Conservation (phyloP, 495 filamentous ascomycete genomes). For the Penicillium parvum region DNA sequence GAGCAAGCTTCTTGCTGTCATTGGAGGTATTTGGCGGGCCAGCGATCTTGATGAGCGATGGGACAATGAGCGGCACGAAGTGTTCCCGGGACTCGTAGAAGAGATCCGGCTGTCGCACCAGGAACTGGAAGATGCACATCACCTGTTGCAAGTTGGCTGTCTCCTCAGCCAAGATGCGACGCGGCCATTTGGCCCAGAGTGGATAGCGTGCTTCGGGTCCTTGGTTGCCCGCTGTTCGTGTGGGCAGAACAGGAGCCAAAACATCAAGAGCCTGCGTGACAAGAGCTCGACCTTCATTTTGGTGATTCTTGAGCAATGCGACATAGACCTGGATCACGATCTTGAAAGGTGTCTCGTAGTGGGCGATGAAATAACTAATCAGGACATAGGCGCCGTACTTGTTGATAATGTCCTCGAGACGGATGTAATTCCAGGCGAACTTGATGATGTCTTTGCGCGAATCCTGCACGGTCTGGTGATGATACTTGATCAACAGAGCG, state of each 20-base stretch:
- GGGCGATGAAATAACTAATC: slow-evolving; percentile 94
- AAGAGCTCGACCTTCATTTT: slow-evolving; percentile 87
- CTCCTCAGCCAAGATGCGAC: slow-evolving; percentile 89
- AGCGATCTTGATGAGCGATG: slow-evolving; percentile 82
- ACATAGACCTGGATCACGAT: slow-evolving; percentile 94
- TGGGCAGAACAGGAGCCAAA: slow-evolving; percentile 88
- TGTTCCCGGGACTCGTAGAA: slow-evolving; percentile 95
- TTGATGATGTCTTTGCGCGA: slow-evolving; percentile 98
- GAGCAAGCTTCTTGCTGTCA: slow-evolving; percentile 85
- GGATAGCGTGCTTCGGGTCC: slow-evolving; percentile 55
- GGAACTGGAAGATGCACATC: slow-evolving; percentile 94
- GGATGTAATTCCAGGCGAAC: slow-evolving; percentile 97
- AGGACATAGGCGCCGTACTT: slow-evolving; percentile 97
- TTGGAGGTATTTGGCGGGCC: slow-evolving; percentile 79
- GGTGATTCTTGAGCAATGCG: slow-evolving; percentile 83
- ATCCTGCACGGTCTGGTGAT: slow-evolving; percentile 76
- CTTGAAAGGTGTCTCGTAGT: slow-evolving; percentile 94
- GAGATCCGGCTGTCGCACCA: slow-evolving; percentile 85
- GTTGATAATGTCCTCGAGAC: slow-evolving; percentile 96
- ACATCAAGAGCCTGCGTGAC: slow-evolving; percentile 94
- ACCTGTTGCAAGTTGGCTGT: slow-evolving; percentile 95
- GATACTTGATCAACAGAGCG: slow-evolving; percentile 90
- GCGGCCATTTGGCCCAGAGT: slow-evolving; percentile 85
- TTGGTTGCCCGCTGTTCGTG: slow-evolving; percentile 44
- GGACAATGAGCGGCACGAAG: slow-evolving; percentile 83